phyloP scores from a whole-genome alignment of 805 yeast genomes.

The Metschnikowia henanensis region DNA sequence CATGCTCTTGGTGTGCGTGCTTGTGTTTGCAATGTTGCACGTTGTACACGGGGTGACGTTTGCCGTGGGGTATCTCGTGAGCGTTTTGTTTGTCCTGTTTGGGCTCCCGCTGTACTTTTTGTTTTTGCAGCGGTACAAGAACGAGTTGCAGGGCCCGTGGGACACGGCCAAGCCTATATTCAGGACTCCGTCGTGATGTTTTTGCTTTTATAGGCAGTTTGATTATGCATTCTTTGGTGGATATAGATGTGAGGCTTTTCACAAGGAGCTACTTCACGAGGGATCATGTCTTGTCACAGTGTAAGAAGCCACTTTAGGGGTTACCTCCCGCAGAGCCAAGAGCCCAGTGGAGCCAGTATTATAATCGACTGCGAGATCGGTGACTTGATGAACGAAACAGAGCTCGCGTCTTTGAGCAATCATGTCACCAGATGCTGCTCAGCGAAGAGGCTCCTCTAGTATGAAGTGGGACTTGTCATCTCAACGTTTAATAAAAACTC shows the following conservation, averaged over 20 bases:
- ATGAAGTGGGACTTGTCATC: slow-evolving; percentile 58
- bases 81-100: slow-evolving; percentile 45
- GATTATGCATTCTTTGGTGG: too few species aligned
- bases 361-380: slow-evolving; percentile 92
- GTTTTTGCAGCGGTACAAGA: slow-evolving; percentile 73
- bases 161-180: slow-evolving; percentile 79
- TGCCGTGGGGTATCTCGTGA: slow-evolving; percentile 51
- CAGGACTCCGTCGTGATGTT: slow-evolving; percentile 9
- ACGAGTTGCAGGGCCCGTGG: slow-evolving; percentile 92
- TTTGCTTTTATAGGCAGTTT: too few species aligned
- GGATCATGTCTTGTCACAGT: too few species aligned
- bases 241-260: too few species aligned
- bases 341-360: slow-evolving; percentile 49
- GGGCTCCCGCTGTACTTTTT: slow-evolving; percentile 69
- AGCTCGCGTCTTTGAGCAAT: slow-evolving; percentile 64
- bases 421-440: slow-evolving; percentile 86
- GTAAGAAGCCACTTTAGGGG: too few species aligned
- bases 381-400: slow-evolving; percentile 79
- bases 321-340: slow-evolving; percentile 45
- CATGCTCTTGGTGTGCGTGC: slow-evolving; percentile 25
- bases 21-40: slow-evolving; percentile 30
- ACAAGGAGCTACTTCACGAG: too few species aligned
- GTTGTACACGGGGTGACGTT: slow-evolving; percentile 22
- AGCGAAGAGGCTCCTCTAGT: slow-evolving; percentile 61
- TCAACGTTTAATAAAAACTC: slow-evolving; percentile 67